Percentiles rank a stretch among this genome's conserved stretches.
These are phyloP conservation scores for Dothistroma septosporum DNA, from an alignment of 2,329 filamentous ascomycete species.

Conservation along the genomic window DNA sequence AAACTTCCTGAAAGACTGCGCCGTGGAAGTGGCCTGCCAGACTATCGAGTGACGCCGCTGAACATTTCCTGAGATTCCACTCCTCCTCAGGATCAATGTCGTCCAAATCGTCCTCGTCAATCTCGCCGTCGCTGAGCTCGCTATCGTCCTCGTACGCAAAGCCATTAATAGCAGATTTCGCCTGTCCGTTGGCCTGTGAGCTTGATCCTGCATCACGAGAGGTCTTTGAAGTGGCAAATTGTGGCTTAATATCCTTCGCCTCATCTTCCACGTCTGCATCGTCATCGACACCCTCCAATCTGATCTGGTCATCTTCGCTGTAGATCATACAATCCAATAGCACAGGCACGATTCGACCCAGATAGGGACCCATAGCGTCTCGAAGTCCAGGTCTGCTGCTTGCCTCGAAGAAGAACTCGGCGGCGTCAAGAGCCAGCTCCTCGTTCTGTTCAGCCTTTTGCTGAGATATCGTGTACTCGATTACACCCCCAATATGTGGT, in stretches of 20 bases:
- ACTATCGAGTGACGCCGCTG: conserved; percentile 88
- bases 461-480: conserved; percentile 89
- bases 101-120: conserved; percentile 70
- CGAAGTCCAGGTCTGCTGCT: conserved; percentile 82
- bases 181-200: conserved; percentile 53
- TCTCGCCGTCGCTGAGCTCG: conserved; percentile 81
- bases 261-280: conserved; percentile 82
- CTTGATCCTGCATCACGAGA: conserved; percentile 51
- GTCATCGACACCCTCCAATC: conserved; percentile 71
- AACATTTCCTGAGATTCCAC: conserved; percentile 96
- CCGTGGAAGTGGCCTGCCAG: conserved; percentile 87
- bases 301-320: conserved; percentile 83
- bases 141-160: conserved; percentile 55
- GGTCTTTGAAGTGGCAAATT: conserved; percentile 66
- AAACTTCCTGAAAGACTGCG: conserved; percentile 82
- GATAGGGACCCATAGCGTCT: conserved; percentile 69
- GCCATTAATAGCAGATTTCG: conserved; percentile 39
- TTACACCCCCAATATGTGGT: conserved; percentile 80
- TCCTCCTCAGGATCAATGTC: conserved; percentile 76
- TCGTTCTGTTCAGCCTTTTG: conserved; percentile 78
- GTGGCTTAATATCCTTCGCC: conserved; percentile 84
- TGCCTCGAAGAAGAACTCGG: conserved; percentile 94
- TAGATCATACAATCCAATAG: conserved; percentile 95
- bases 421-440: conserved; percentile 86
- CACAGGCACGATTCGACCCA: conserved; percentile 82